Evolutionary conservation across 352 stramenopile species (phyloP).

Genomic region (Phytopythium kandeliae): DNA sequence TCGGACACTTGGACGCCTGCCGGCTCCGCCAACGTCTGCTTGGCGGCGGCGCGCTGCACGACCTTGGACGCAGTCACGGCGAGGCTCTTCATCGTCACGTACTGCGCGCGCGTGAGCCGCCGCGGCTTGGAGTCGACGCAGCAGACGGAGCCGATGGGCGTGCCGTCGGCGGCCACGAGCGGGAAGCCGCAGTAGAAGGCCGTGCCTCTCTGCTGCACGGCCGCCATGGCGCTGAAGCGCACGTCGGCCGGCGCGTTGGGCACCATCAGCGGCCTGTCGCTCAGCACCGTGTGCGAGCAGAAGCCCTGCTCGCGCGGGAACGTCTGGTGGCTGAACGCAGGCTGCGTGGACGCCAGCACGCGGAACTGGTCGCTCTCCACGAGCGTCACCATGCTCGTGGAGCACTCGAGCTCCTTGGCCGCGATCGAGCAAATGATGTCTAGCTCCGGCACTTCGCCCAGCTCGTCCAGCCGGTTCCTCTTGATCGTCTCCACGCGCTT

Average conservation of each 20-base stretch:
- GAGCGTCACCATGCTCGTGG: constrained; percentile 54
- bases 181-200: constrained; percentile 81
- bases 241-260: constrained; percentile 54
- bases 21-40: no score
- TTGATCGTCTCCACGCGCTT: constrained; percentile 41
- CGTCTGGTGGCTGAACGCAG: constrained; percentile 12
- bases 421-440: constrained; percentile 61
- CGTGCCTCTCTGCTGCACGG: constrained; percentile 23
- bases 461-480: constrained; percentile 34
- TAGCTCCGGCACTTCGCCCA: constrained; percentile 52
- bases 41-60: constrained; percentile 12
- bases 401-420: constrained; percentile 45
- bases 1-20: no score
- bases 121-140: constrained; percentile 44
- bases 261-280: constrained; percentile 51
- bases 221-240: constrained; percentile 46
- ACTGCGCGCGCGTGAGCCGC: constrained; percentile 52
- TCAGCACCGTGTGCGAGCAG: constrained; percentile 60
- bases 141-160: constrained; percentile 56
- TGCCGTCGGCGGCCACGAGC: constrained; percentile 37
- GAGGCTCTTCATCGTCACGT: constrained; percentile 40
- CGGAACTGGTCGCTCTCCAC: constrained; percentile 43
- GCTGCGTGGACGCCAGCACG: constrained; percentile 36
- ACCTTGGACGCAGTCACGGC: constrained; percentile 47
- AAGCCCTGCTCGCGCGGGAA: constrained; percentile 56